Percentiles rank a stretch among this genome's conserved stretches.
These are phyloP conservation scores for Davidsoniella neocaledoniae DNA, from an alignment of 2,329 filamentous ascomycete genomes.

Conservation along the genomic window DNA sequence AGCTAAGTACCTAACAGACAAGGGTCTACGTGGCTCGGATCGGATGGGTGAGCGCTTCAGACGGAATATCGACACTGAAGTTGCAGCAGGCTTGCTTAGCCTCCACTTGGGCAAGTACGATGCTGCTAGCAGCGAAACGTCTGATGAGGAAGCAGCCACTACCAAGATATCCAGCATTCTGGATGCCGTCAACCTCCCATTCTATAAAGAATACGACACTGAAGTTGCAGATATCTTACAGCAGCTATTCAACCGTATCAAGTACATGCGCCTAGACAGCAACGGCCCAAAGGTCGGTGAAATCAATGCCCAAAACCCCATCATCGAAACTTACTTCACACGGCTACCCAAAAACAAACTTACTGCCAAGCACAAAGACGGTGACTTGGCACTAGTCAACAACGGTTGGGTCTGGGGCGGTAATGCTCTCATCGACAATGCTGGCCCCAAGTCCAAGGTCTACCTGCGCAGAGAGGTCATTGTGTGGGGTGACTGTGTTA, in stretches of 20 bases:
- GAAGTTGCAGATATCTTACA: conserved; percentile 73
- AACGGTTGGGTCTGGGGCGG: conserved; percentile 99
- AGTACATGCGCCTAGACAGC: conserved; percentile 85
- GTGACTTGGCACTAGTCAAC: conserved; percentile 71
- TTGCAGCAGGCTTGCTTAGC: conserved; percentile 36
- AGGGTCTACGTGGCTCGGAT: conserved; percentile 55
- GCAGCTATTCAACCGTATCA: conserved; percentile 85
- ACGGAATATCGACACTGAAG: conserved; percentile 49
- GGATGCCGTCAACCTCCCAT: conserved; percentile 70
- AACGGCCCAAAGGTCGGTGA: conserved; percentile 75
- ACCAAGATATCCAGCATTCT: conserved; percentile 46
- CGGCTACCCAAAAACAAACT: conserved; percentile 63
- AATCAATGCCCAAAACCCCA: conserved; percentile 57
- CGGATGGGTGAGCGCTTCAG: conserved; percentile 66
- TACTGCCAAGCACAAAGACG: conserved; percentile 59
- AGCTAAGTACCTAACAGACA: conserved; percentile 46
- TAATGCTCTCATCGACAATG: conserved; percentile 85
- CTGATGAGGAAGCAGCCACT: conserved; percentile 29
- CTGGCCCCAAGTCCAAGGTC: conserved; percentile 74
- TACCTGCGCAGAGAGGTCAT: conserved; percentile 94
- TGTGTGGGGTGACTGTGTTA: conserved; percentile 96
- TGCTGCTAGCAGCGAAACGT: conserved; percentile 18
- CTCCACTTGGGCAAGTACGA: conserved; percentile 32
- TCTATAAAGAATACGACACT: conserved; percentile 81
- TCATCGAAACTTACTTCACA: conserved; percentile 93